These are phyloP conservation scores for Coprinellus micaceus DNA, from an alignment of 768 basidiomycete species.

Conservation along the genomic window DNA sequence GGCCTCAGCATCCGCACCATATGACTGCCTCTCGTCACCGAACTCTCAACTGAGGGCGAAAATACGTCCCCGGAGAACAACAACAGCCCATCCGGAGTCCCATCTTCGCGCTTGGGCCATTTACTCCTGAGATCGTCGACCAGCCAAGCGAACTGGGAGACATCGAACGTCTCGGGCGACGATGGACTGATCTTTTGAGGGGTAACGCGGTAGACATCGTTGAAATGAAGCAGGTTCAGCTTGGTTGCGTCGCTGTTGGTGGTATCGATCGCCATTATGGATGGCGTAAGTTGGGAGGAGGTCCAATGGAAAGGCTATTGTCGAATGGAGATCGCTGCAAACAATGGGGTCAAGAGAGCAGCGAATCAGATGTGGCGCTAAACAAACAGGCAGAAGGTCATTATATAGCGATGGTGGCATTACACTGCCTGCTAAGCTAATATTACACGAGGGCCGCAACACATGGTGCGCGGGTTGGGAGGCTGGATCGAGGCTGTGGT, in stretches of 20 bases:
- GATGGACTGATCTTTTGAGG: conserved; percentile 62
- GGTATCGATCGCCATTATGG: not conserved
- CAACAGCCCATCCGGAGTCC: conserved; percentile 64
- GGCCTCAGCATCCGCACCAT: conserved; percentile 53
- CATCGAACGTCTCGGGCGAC: conserved; percentile 68
- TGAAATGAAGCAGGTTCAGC: conserved; percentile 62
- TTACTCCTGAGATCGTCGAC: conserved; percentile 56
- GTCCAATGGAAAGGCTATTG: too few relatives aligned
- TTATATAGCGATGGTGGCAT: too few relatives aligned
- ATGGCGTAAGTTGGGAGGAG: too few relatives aligned
- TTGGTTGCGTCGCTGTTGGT: conserved; percentile 6
- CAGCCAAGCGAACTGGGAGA: conserved; percentile 78
- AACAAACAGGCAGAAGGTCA: too few relatives aligned
- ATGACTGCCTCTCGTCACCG: conserved; percentile 86
- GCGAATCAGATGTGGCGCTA: too few relatives aligned
- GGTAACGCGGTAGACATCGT: conserved; percentile 79
- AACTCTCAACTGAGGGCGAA: conserved; percentile 81
- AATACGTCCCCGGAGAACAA: conserved; percentile 91
- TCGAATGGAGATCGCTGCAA: too few relatives aligned
- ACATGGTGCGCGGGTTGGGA: too few relatives aligned
- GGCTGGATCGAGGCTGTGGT: too few relatives aligned
- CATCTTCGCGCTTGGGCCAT: conserved; percentile 47
- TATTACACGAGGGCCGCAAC: too few relatives aligned
- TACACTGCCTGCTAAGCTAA: too few relatives aligned
- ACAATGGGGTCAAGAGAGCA: too few relatives aligned